phyloP scores from a whole-genome alignment of 2,329 filamentous ascomycete species.

The Sporothrix sp. region DNA sequence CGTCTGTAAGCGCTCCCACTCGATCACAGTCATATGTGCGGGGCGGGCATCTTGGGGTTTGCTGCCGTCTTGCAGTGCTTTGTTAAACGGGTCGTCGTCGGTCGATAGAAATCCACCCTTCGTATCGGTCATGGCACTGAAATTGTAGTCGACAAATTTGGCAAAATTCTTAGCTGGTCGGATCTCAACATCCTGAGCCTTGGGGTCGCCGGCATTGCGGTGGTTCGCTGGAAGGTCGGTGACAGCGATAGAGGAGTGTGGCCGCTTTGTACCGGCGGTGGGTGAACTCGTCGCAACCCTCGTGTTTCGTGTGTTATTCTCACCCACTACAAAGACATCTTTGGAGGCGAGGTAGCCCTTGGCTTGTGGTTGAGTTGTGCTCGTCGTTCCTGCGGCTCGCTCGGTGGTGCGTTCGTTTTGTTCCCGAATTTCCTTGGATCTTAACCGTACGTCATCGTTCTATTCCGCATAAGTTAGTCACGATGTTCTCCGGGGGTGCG shows the following conservation, averaged over 20 bases:
- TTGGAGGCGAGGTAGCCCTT: constrained; percentile 65
- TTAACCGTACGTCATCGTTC: constrained; percentile 4
- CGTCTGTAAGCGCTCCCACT: constrained; percentile 82
- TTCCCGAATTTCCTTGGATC: constrained; percentile 45
- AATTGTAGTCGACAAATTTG: constrained; percentile 95
- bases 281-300: constrained; percentile 7
- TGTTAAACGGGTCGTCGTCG: constrained; percentile 86
- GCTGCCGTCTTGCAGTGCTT: constrained; percentile 48
- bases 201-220: constrained; percentile 59
- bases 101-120: constrained; percentile 90
- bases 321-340: constrained; percentile 45
- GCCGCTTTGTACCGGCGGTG: constrained; percentile 50
- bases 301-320: constrained; percentile 7
- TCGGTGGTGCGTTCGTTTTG: constrained; percentile 54
- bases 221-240: constrained; percentile 45
- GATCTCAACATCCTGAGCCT: constrained; percentile 41
- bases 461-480: no score
- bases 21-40: constrained; percentile 75
- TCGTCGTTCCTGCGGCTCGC: constrained; percentile 32
- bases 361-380: constrained; percentile 37
- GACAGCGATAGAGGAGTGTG: constrained; percentile 53
- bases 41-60: constrained; percentile 50
- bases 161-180: constrained; percentile 79
- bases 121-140: constrained; percentile 95
- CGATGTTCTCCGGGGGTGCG: no score